phyloP scores from a whole-genome alignment of 2,329 filamentous ascomycete genomes.

The Colletotrichum sp. region DNA sequence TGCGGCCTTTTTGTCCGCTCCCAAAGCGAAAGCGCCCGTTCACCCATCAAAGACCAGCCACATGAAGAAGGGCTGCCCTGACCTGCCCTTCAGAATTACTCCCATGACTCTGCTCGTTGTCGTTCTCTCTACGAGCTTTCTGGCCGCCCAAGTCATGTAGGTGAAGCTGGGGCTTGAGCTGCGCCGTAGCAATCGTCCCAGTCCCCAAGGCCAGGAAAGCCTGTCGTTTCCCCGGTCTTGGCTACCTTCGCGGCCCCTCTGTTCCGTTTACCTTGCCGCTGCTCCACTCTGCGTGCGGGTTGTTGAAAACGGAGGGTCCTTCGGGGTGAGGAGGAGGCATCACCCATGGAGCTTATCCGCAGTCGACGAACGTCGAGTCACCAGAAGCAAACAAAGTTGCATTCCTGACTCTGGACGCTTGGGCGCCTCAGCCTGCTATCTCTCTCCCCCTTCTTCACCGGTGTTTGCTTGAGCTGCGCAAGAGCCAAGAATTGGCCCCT shows the following conservation, averaged over 20 bases:
- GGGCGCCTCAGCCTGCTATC: neutral
- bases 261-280: neutral
- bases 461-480: neutral
- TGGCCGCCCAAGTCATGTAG: neutral
- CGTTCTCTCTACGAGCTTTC: neutral
- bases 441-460: neutral
- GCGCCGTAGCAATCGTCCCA: neutral
- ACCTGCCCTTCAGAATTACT: neutral
- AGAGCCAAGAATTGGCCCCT: neutral
- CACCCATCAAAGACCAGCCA: neutral
- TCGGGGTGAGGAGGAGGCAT: neutral
- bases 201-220: neutral
- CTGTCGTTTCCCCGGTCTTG: slow-evolving; percentile 1
- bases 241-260: neutral
- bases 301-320: neutral
- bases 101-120: neutral
- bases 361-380: neutral
- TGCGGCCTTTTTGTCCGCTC: neutral
- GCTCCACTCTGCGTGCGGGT: neutral
- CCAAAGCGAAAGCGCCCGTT: neutral
- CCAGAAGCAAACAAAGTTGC: neutral
- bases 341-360: neutral
- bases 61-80: neutral
- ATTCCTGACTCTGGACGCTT: neutral
- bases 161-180: neutral